Conservation (phyloP, 2,329 filamentous ascomycete genomes). For the Exophiala aquamarina region DNA sequence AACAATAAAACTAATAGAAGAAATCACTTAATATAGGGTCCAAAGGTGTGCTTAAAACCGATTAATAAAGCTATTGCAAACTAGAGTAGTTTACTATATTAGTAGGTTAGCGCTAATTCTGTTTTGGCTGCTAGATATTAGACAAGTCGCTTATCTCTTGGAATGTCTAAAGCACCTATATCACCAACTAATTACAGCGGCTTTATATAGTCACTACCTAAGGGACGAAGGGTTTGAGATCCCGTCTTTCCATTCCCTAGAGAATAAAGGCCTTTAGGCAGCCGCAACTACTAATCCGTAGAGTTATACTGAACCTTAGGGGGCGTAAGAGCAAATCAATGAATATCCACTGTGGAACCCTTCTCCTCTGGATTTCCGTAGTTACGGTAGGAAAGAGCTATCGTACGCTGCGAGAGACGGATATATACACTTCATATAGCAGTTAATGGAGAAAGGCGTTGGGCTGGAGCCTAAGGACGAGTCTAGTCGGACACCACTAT, state of each 20-base stretch:
- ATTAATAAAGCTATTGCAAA: background rate
- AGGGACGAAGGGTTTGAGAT: background rate
- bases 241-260: background rate
- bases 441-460: background rate
- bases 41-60: background rate
- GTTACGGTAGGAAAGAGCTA: background rate
- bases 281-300: background rate
- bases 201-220: background rate
- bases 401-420: constrained; percentile 1
- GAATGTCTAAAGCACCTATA: too few relatives aligned
- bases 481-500: constrained; percentile 3
- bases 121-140: constrained; percentile 6
- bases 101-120: constrained; percentile 1
- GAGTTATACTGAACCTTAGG: background rate
- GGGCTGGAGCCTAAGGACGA: background rate
- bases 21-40: background rate
- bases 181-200: background rate
- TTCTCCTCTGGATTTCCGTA: background rate
- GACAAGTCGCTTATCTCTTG: too few relatives aligned
- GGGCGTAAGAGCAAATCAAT: too few relatives aligned
- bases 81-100: constrained; percentile 1
- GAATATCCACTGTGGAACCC: background rate
- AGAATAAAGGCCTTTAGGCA: background rate
- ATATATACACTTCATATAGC: background rate
- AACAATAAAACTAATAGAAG: background rate